Base-by-base conservation (phyloP, 1,284 basidiomycete species). In the Ganoderma sinense region DNA sequence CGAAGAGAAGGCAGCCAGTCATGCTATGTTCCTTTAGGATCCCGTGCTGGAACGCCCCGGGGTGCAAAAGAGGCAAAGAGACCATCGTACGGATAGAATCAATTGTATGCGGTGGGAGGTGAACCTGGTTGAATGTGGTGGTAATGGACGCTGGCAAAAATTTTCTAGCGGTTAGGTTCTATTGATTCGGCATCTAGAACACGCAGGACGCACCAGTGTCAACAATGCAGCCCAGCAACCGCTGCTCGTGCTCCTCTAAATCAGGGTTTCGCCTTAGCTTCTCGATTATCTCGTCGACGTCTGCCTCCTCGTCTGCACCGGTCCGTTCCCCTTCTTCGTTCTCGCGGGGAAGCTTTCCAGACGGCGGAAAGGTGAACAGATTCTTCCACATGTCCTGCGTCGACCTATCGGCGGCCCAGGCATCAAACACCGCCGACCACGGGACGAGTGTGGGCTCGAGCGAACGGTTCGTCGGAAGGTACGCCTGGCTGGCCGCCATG, bases 21-120 rank as follows among this genome's bases (percentile, higher is more conserved):
- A 97, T 96, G 16, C 91, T 88, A 77, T 97, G 95, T 72, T 96
- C 91, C 79, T 96, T 97, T 48, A 98, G 85, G 67, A 99, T 94
- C 64, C 97, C 97, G 78, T 91, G 91, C 77, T 92, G 89, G 84
- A 98, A 99, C 1, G 97, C 96, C 62, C 90, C 86, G 3, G 97
- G 97, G 78, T 97, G 92, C 40, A 99, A 86, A 48, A 99, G 84
- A 1, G 97, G 97, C 33, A 99, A 83, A 1, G 96, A 97, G 23
- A 98, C 96, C 75, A 98, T 92, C 0, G 94, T 96, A 73, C 95
- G 89, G 51, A 97, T 91, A 16, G 94, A 92, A 79, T 97, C 96
- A 65, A 97, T 93, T 0, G 95, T 97, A 76, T 92, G 90, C 23
- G 88, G 80, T 16, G 95, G 95, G 41, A 97, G 87, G 79, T 97